A percentile compares a stretch with the other conserved stretches of the same genome.
phyloP scores from a whole-genome alignment of 176 grass and related monocot species.

The maize (Zea mays) region DNA sequence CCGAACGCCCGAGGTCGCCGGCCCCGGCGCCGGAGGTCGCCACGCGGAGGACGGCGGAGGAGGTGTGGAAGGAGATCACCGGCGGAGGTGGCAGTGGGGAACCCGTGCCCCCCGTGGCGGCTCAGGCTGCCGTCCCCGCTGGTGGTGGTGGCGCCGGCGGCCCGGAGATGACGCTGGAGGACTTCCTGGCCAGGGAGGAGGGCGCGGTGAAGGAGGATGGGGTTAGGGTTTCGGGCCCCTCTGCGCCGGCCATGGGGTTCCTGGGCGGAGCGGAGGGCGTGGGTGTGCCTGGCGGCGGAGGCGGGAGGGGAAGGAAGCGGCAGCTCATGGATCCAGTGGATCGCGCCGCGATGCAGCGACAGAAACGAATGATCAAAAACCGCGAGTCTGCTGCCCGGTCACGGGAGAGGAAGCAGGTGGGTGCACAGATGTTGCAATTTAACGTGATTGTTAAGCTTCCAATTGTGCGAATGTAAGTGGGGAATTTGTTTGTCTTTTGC shows the following conservation, averaged over 20 bases:
- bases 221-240: slow-evolving; percentile 34
- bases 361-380: slow-evolving; percentile 99
- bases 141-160: not conserved
- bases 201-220: slow-evolving; percentile 45
- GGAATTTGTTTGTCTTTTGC: not conserved
- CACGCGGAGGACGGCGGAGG: slow-evolving; percentile 57
- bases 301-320: slow-evolving; percentile 74
- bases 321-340: slow-evolving; percentile 72
- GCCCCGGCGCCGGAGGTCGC: slow-evolving; percentile 16
- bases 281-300: slow-evolving; percentile 16
- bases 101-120: not conserved
- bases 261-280: slow-evolving; percentile 22
- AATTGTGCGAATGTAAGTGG: not conserved
- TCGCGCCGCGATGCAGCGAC: slow-evolving; percentile 68
- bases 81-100: slow-evolving; percentile 6
- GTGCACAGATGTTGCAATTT: not conserved
- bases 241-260: slow-evolving; percentile 35
- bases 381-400: slow-evolving; percentile 93
- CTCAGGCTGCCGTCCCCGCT: slow-evolving; percentile 20
- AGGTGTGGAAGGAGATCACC: slow-evolving; percentile 85
- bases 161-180: slow-evolving; percentile 84
- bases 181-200: slow-evolving; percentile 77
- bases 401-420: slow-evolving; percentile 96
- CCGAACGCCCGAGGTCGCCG: slow-evolving; percentile 21
- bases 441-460: not conserved